Evolutionary conservation across 2,329 filamentous ascomycete genomes (phyloP), one percentile per base, ranked within the genome.

Genomic region (Xylaria sp.): DNA sequence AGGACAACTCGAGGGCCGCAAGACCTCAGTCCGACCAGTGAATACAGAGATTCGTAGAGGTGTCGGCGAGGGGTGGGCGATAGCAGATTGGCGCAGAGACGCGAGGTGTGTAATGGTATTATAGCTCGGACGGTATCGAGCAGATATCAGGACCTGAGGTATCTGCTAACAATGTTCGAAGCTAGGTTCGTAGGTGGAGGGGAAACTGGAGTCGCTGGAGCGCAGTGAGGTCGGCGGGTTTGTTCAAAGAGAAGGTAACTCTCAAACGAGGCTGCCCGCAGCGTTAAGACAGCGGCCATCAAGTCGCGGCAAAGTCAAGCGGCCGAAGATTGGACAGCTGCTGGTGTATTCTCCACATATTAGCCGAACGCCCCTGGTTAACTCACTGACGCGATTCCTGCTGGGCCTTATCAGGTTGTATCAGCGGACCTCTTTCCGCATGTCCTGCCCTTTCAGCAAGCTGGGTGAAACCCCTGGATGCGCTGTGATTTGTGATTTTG

Each of bases 261-360:
- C 59, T 55, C 66, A 62, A 55, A 61, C 67, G 46, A 71, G 67
- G 70, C 70, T 68, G 68, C 70, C 71, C 67, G 69, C 69, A 68
- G 62, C 56, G 55, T 62, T 51, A 51, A 56, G 48, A 59, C 39
- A 64, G 62, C 23, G n/a, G 57, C 51, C 55, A 48, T 15, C 56
- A 57, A 59, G 54, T 64, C 41, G 41, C 68, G 54, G 52, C 31
- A 55, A 18, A 55, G 61, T 58, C 33, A 52, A 61, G 52, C 23
- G 55, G 31, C 62, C 54, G 66, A 55, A 54, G 58, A 66, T 66
- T 66, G 69, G 59, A 61, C 63, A 66, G 62, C 13, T 39, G n/a
- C 41, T 8, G 57, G 23, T 25, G 20, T 46, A 18, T 55, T 52
- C 69, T 54, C 69, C 69, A 71, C 48, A 56, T 66, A 65, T 70